Evolutionary conservation across 306 rosid species (phyloP), one percentile per base, ranked within the genome.

Genomic region (Psophocarpus tetragonolobus): DNA sequence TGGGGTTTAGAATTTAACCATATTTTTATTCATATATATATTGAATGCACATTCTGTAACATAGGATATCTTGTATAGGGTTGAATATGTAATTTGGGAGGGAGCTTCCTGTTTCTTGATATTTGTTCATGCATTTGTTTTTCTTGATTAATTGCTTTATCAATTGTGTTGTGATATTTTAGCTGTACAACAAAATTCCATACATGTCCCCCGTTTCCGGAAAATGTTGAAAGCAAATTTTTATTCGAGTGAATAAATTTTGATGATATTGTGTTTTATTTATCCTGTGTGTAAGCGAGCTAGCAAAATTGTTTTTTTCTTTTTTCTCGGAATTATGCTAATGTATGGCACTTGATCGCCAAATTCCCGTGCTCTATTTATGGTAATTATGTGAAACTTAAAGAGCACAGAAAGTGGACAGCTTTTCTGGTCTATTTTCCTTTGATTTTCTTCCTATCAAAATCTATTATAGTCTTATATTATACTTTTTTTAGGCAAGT

Each of bases 31-130:
- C 74, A 36, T 60, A 80, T 60, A 74, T 69, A 45, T 80, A 76
- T 73, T 54, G 76, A 62, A 69, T 88, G 88, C 89, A 84, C 94
- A 87, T 86, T 91, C 73, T 90, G 98, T 96, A 92, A 89, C 94
- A 86, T 96, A 91, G 89, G 85, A 80, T 85, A 81, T 86, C 92
- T 82, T 96, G 99, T 96, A 96, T 88, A 96, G 97, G 85, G 73
- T 86, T 91, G 87, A 87, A 64, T 82, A 64, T 73, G 86, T 82
- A 85, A 81, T 85, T 87, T 90, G 95, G 86, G 87, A 82, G 88
- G 50, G 71, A 65, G 71, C 80, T 85, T 85, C 80, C 71, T 80
- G 81, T 87, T 88, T 86, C 80, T 77, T 73, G 79, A 82, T 84
- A 84, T 89, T 86, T 84, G 86, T 74, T 83, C 69, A 41, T 70